Evolutionary conservation across 2,329 filamentous ascomycete genomes (phyloP), one percentile per base, ranked within the genome.

Genomic region (Cephalotrichum gorgonifer): DNA sequence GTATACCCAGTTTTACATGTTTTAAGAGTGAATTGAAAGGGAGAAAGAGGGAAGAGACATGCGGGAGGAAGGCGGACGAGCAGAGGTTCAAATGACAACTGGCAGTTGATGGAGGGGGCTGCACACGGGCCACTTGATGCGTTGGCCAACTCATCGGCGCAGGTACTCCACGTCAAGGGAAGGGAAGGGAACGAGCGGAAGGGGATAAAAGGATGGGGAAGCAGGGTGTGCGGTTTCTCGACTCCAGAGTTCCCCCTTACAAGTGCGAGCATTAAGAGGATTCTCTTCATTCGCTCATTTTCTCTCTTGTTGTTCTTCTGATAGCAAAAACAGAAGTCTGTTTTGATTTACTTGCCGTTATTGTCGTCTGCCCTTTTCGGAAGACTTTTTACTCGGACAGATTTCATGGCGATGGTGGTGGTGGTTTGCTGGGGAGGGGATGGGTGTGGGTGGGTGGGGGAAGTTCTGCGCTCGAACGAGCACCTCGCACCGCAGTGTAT

Each of bases 141-240:
- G 63, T 65, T 66, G 63, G 64, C 63, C 64, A 67, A 62, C 64
- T 64, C 64, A 67, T 64, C 61, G 62, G 54, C 66, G 64, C 64
- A 83, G 70, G 54, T n/a, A n/a, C n/a, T n/a, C n/a, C n/a, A n/a
- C n/a, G n/a, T n/a, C n/a, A n/a, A n/a, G n/a, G n/a, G n/a, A n/a
- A n/a, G n/a, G n/a, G n/a, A n/a, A n/a, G n/a, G n/a, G n/a, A n/a
- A n/a, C n/a, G n/a, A n/a, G n/a, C n/a, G n/a, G n/a, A n/a, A n/a
- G n/a, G n/a, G n/a, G n/a, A n/a, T n/a, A n/a, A 78, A 68, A 3
- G 81, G 64, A 57, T 81, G 76, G 59, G 79, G 81, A 28, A 81
- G 65, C 49, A 42, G 49, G 28, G 48, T 28, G 39, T 45, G 45
- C 33, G 31, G 35, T 30, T 43, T n/a, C n/a, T n/a, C n/a, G n/a